Evolutionary conservation across 345 rosid species (phyloP), one percentile per base, ranked within the genome.

Genomic region (Salix koriyanagi): DNA sequence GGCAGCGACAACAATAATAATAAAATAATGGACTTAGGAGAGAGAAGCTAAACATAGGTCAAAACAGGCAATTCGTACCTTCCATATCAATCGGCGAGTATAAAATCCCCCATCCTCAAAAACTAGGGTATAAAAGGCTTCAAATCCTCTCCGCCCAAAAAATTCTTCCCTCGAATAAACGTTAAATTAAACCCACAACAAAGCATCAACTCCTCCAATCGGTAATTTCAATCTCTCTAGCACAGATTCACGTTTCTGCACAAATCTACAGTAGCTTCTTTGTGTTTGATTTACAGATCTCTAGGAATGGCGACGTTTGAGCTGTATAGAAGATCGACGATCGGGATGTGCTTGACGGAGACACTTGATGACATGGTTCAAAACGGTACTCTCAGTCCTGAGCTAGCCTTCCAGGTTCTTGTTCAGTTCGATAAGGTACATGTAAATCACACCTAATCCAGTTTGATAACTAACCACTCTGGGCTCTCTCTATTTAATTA

Each of bases 341-440:
- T 96, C 76, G 98, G 97, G 50, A 94, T 92, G 98, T 96, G 99
- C 81, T 72, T 96, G 88, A 96, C 97, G 61, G 98, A 96, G 86
- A 90, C 97, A 14, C 83, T 96, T 42, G 98, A 96, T 32, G 99
- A 93, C 89, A 96, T 96, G 99, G 98, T 96, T 74, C 89, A 84
- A 79, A 92, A 68, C 73, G 93, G 98, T 60, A 91, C 98, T 77
- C 94, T 96, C 65, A 90, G 88, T 80, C 99, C 99, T 12, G 97
- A 94, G 85, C 91, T 93, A 30, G 99, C 98, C 28, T 90, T 96
- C 75, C 97, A 92, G 85, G 97, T 94, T 80, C 97, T 96, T 79
- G 92, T 93, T 78, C 98, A 94, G 84, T 96, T 96, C 71, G 98
- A 96, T 75, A 92, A 93, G 99, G 99, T 90, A 60, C 60, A 44